These are phyloP conservation scores for Raddia guianensis DNA, from an alignment of 176 grass and related monocot genomes.

Conservation along the genomic window DNA sequence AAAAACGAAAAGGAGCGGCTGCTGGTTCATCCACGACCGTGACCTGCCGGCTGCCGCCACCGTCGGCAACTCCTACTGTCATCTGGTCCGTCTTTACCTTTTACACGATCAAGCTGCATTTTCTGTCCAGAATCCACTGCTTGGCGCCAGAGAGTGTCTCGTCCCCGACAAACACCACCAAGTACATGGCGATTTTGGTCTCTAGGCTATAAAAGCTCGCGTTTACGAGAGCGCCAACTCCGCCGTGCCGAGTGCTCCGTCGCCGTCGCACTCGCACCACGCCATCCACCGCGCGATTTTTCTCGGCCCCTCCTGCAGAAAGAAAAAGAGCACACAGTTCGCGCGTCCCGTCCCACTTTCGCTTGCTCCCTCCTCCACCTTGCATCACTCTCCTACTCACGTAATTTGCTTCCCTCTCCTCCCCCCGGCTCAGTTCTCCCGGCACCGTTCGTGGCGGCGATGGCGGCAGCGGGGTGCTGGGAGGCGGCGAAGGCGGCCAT, in stretches of 20 bases:
- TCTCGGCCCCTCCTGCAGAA: background rate
- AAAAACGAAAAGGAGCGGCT: background rate
- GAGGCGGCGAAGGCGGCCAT: conserved; percentile 32
- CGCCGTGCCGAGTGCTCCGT: background rate
- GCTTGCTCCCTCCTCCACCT: conserved; percentile 11
- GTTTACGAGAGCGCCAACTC: background rate
- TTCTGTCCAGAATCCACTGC: background rate
- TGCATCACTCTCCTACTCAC: background rate
- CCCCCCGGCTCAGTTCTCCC: background rate
- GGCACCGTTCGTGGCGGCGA: conserved; percentile 1
- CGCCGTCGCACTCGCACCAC: background rate
- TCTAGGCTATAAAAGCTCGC: background rate
- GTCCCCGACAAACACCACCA: background rate
- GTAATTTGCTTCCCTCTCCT: background rate
- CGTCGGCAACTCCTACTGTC: too few species aligned
- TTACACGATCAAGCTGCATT: too few species aligned
- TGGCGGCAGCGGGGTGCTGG: conserved; percentile 41
- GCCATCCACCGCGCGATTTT: conserved; percentile 3
- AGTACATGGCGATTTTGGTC: background rate
- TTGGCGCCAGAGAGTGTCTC: background rate
- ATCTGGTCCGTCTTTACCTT: too few species aligned
- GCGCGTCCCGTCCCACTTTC: conserved; percentile 9
- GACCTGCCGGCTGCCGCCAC: conserved; percentile 28
- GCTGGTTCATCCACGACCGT: conserved; percentile 10
- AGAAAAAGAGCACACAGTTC: background rate